Conservation (phyloP, 139 green algal genomes). For the Diplosphaera chodatii region DNA sequence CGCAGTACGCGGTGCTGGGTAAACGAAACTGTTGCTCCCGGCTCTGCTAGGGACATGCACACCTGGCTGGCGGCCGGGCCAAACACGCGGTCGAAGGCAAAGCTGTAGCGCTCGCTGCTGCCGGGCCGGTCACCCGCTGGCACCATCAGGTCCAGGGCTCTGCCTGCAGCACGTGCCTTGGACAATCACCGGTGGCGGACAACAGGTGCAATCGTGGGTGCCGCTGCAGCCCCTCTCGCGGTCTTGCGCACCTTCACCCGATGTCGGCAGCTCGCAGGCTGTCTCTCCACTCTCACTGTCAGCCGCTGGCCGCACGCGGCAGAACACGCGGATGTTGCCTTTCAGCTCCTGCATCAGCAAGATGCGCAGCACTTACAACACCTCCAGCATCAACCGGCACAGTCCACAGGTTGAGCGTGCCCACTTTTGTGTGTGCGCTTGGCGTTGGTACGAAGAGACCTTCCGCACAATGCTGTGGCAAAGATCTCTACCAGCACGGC, state of each 20-base stretch:
- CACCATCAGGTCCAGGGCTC: conserved; percentile 35
- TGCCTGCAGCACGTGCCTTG: conserved; percentile 15
- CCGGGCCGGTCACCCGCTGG: conserved; percentile 21
- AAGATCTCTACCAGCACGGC: conserved; percentile 56
- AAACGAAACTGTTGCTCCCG: no score
- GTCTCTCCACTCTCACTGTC: conserved; percentile 1
- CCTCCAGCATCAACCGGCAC: no score
- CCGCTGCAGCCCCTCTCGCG: no score
- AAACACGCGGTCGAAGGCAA: conserved; percentile 84
- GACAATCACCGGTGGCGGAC: no score
- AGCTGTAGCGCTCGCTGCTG: conserved; percentile 14
- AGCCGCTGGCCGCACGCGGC: conserved; percentile 65
- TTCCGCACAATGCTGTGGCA: background rate
- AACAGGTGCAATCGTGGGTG: no score
- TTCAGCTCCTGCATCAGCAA: conserved; percentile 70
- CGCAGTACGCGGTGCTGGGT: no score
- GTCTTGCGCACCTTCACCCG: background rate
- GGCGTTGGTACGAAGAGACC: background rate
- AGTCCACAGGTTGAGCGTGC: no score
- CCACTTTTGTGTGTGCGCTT: no score
- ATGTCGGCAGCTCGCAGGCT: background rate
- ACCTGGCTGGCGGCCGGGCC: conserved; percentile 46
- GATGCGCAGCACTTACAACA: background rate
- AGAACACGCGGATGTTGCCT: conserved; percentile 95
- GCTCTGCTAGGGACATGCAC: no score